Conservation (phyloP, 129 eudicot species). For the Scalesia atractyloides region DNA sequence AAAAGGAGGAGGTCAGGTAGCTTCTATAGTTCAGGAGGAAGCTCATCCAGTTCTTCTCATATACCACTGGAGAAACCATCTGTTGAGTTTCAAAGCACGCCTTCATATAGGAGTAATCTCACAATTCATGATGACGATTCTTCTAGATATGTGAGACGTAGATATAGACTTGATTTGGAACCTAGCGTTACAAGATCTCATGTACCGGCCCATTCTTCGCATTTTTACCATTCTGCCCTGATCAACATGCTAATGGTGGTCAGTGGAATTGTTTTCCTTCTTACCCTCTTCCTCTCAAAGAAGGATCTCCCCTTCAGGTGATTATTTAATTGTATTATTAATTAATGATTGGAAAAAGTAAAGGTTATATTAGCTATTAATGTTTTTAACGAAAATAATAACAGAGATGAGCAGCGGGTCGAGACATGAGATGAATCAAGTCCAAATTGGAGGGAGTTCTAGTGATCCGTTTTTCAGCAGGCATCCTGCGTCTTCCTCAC, state of each 20-base stretch:
- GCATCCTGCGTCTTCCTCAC: conserved; percentile 39
- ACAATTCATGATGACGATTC: conserved; percentile 36
- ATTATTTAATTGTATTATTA: background rate
- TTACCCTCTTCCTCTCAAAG: conserved; percentile 36
- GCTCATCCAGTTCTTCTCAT: conserved; percentile 56
- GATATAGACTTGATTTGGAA: conserved; percentile 42
- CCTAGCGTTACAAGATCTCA: conserved; percentile 35
- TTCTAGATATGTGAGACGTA: conserved; percentile 47
- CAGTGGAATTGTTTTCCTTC: conserved; percentile 30
- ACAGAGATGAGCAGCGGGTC: conserved; percentile 27
- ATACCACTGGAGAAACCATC: conserved; percentile 37
- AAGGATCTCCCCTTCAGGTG: conserved; percentile 39
- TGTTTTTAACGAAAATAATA: conserved; percentile 15
- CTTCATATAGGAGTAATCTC: conserved; percentile 38
- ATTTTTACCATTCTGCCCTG: conserved; percentile 32
- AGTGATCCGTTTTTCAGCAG: conserved; percentile 25
- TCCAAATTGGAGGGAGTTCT: conserved; percentile 37
- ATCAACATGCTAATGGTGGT: conserved; percentile 25
- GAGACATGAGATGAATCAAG: conserved; percentile 39
- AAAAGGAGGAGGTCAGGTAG: conserved; percentile 54
- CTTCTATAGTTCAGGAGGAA: conserved; percentile 46
- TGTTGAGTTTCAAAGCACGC: conserved; percentile 38
- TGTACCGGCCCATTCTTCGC: conserved; percentile 40
- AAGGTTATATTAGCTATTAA: background rate
- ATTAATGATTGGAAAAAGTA: no score